phyloP scores from a whole-genome alignment of 192 early-diverging fungal species.

The Linnemannia schmuckeri region DNA sequence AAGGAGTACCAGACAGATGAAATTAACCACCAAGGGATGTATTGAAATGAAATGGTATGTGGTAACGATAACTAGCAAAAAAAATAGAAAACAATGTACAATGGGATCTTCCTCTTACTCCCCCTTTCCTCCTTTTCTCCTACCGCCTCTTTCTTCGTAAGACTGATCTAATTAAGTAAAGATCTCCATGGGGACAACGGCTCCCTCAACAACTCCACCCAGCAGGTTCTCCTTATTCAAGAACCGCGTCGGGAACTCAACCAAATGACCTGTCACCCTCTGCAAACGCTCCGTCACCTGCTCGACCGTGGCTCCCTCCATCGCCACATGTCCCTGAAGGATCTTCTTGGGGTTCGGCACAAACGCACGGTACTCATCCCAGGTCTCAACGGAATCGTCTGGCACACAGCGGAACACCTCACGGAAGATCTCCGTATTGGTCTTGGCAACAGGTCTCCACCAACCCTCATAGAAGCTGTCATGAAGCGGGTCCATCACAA shows the following conservation, averaged over 20 bases:
- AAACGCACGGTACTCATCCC: slow-evolving; percentile 61
- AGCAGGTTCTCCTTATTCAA: slow-evolving; percentile 66
- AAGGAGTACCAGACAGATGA: too few relatives aligned
- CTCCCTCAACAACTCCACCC: slow-evolving; percentile 60
- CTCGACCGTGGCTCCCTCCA: slow-evolving; percentile 46
- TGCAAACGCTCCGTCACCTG: slow-evolving; percentile 49
- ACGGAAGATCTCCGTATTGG: slow-evolving; percentile 78
- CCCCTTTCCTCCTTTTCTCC: too few relatives aligned
- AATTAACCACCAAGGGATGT: too few relatives aligned
- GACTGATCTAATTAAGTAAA: slow-evolving; percentile 53
- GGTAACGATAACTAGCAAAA: not conserved
- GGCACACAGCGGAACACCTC: slow-evolving; percentile 89
- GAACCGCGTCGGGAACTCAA: slow-evolving; percentile 65
- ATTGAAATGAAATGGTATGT: not conserved
- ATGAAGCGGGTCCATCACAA: slow-evolving; percentile 78
- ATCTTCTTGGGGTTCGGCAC: slow-evolving; percentile 61
- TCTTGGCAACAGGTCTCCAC: slow-evolving; percentile 71
- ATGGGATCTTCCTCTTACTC: not conserved
- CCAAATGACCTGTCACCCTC: slow-evolving; percentile 64
- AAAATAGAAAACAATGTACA: not conserved
- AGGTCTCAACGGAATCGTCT: slow-evolving; percentile 77
- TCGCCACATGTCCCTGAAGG: slow-evolving; percentile 64
- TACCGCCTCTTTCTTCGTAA: not conserved
- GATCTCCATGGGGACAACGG: slow-evolving; percentile 67
- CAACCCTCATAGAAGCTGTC: slow-evolving; percentile 71